phyloP scores from a whole-genome alignment of 345 rosid species.

The Eucalyptus globulus region DNA sequence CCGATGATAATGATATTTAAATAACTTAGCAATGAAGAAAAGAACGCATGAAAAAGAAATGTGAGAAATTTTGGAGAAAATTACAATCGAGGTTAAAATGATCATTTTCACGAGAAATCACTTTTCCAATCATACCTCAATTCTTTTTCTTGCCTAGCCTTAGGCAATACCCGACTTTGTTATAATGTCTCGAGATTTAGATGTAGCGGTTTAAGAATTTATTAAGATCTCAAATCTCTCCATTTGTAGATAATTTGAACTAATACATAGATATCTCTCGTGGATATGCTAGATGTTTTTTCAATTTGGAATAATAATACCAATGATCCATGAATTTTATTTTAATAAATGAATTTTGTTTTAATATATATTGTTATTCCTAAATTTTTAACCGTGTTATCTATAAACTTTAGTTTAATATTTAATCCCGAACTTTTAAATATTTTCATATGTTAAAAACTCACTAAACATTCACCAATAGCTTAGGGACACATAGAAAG shows the following conservation, averaged over 20 bases:
- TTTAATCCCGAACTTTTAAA: neutral
- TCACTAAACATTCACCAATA: neutral
- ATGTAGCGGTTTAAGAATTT: too few relatives aligned
- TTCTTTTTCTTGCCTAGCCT: too few relatives aligned
- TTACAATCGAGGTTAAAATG: neutral
- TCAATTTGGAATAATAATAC: neutral
- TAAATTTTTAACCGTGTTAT: neutral
- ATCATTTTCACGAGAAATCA: neutral
- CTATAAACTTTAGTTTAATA: accelerated
- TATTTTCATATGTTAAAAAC: neutral
- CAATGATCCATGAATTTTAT: too few relatives aligned
- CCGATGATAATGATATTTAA: neutral
- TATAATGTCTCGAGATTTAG: neutral
- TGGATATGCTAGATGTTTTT: neutral
- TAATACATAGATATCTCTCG: accelerated
- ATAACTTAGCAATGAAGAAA: too few relatives aligned
- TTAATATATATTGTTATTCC: too few relatives aligned
- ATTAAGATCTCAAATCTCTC: neutral
- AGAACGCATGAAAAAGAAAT: too few relatives aligned
- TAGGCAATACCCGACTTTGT: too few relatives aligned
- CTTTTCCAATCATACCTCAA: neutral
- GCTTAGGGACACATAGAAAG: neutral
- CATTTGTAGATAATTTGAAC: neutral
- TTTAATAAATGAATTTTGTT: too few relatives aligned
- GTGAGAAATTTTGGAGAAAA: too few relatives aligned